Evolutionary conservation across 2,329 filamentous ascomycete genomes (phyloP), one percentile per base, ranked within the genome.

Genomic region (Pseudogymnoascus sp.): DNA sequence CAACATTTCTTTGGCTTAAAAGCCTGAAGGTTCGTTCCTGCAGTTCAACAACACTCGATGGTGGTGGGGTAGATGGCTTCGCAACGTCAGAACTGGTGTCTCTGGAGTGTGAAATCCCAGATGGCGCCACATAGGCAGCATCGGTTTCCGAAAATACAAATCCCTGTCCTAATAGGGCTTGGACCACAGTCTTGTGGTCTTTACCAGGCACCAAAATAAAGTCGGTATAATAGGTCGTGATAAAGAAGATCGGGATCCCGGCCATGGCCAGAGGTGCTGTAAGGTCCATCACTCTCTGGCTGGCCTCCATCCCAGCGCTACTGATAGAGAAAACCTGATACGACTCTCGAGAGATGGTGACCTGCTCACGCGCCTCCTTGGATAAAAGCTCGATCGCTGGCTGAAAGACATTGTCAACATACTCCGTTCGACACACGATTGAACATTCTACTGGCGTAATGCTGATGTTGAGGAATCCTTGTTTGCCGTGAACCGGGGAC

Each of bases 151-250:
- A 89, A 69, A 97, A 93, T 69, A 89, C 87, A 72, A 97, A 97
- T 1, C 92, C 92, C 56, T 89, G 85, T 16, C 87, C 84, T 65
- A 93, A 82, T 4, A 98, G 81, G 0, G 91, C 89, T 64, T 86
- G 81, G 35, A 91, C 85, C 59, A 98, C 93, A 40, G 87, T 88
- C 26, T 83, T 78, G 60, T 89, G 86, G 70, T 89, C 86, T 72
- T 87, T 89, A 61, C 82, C 82, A 0, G 95, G 93, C 0, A 97
- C 91, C 37, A 98, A 83, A 70, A 99, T 96, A 76, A 96, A 98
- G 78, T 99, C 93, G 35, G 90, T 95, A 77, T 96, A 98, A 77
- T 98, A 99, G 33, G 92, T 97, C 3, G 93, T 97, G 74, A 97
- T 96, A 82, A 98, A 98, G 80, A 98, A 97, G 72, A 99, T 96